phyloP scores from a whole-genome alignment of 2,329 filamentous ascomycete genomes.

The Huntiella abstrusa region DNA sequence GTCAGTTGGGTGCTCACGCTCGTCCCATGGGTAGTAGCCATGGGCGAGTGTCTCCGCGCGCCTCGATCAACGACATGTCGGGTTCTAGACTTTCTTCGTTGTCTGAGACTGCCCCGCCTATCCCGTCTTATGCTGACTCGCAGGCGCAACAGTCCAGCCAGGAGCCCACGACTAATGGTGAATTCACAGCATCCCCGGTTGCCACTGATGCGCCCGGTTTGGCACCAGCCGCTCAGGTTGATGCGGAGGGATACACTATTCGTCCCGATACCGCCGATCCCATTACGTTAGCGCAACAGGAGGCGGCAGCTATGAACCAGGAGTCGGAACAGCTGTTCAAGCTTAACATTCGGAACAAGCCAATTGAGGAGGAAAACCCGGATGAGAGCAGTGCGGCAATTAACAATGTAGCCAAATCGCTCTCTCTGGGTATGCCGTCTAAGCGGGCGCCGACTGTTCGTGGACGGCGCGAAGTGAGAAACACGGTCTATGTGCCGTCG shows the following conservation, averaged over 20 bases:
- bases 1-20: slow-evolving; percentile 33
- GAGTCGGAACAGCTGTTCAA: slow-evolving; percentile 53
- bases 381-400: slow-evolving; percentile 55
- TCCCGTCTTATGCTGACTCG: slow-evolving; percentile 1
- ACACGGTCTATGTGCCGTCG: slow-evolving; percentile 64
- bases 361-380: slow-evolving; percentile 59
- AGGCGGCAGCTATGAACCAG: slow-evolving; percentile 34
- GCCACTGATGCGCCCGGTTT: background rate
- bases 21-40: slow-evolving; percentile 45
- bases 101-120: slow-evolving; percentile 30
- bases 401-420: slow-evolving; percentile 54
- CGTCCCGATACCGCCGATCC: slow-evolving; percentile 43
- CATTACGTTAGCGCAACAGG: slow-evolving; percentile 54
- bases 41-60: slow-evolving; percentile 36
- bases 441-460: slow-evolving; percentile 60
- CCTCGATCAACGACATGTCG: slow-evolving; percentile 37
- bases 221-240: slow-evolving; percentile 20
- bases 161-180: background rate
- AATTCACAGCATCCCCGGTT: background rate
- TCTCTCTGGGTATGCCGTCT: slow-evolving; percentile 46
- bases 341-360: slow-evolving; percentile 60
- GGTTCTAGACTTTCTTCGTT: slow-evolving; percentile 35
- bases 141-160: background rate
- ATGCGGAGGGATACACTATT: slow-evolving; percentile 61
- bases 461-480: slow-evolving; percentile 77